These are phyloP conservation scores for Escovopsis sp. DNA, from an alignment of 2,329 filamentous ascomycete genomes.

Conservation along the genomic window DNA sequence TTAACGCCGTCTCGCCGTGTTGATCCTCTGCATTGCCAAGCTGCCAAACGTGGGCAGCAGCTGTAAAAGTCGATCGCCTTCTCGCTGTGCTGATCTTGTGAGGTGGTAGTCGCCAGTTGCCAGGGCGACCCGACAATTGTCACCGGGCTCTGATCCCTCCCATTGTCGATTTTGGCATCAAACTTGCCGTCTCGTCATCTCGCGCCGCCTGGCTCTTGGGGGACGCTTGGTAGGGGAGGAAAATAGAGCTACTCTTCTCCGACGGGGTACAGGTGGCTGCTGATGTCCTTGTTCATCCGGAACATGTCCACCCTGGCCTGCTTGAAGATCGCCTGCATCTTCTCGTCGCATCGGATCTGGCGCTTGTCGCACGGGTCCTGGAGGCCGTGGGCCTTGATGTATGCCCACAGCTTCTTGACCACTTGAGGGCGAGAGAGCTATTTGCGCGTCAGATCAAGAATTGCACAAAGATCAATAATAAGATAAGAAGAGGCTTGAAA, in stretches of 20 bases:
- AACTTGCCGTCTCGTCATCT: background rate
- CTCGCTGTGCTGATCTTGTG: too few species aligned
- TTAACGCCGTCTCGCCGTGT: too few species aligned
- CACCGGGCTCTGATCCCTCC: too few species aligned
- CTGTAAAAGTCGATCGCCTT: too few species aligned
- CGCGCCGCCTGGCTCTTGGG: background rate
- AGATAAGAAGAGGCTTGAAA: too few species aligned
- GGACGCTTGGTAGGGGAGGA: background rate
- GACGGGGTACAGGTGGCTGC: constrained; percentile 72
- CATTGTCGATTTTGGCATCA: too few species aligned
- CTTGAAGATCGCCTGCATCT: constrained; percentile 85
- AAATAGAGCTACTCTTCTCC: constrained; percentile 45
- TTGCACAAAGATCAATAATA: too few species aligned
- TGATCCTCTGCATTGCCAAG: too few species aligned
- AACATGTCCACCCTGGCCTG: constrained; percentile 92
- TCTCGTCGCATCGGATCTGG: constrained; percentile 84
- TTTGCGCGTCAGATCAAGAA: background rate
- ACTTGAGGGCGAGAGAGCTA: constrained; percentile 87
- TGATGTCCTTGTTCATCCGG: constrained; percentile 94
- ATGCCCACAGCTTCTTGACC: constrained; percentile 90
- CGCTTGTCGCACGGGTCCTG: constrained; percentile 87
- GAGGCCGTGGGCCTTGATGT: constrained; percentile 76
- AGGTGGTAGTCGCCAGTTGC: too few species aligned
- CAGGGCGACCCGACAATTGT: too few species aligned
- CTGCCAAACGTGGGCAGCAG: too few species aligned